A percentile compares a stretch with the other conserved stretches of the same genome.
phyloP scores from a whole-genome alignment of 148 eudicot species.

The Fagopyrum tataricum region DNA sequence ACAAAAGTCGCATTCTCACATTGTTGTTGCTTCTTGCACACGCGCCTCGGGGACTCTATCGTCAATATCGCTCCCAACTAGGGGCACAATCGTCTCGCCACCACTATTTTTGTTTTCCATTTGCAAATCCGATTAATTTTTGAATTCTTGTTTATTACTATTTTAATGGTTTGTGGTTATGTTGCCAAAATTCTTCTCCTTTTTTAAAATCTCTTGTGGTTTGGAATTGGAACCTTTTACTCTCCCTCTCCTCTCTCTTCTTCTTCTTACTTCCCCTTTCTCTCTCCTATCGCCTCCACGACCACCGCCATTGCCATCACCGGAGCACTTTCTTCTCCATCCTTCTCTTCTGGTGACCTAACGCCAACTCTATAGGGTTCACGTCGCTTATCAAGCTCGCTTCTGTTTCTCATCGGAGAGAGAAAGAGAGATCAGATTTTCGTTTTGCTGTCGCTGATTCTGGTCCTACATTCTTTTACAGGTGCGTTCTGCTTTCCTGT shows the following conservation, averaged over 20 bases:
- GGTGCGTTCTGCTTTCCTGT: background rate
- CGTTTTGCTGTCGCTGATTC: background rate
- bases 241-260: background rate
- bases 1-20: background rate
- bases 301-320: background rate
- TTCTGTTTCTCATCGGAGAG: background rate
- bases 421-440: background rate
- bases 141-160: background rate
- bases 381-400: background rate
- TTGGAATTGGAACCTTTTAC: background rate
- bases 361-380: background rate
- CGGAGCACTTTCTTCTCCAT: background rate
- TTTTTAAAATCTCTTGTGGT: background rate
- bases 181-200: background rate
- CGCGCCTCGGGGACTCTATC: background rate
- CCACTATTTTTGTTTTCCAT: background rate
- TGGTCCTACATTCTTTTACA: background rate
- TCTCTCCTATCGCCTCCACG: background rate
- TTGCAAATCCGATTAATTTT: background rate
- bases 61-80: background rate
- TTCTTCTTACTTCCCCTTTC: background rate
- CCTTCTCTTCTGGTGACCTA: background rate
- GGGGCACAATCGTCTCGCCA: background rate
- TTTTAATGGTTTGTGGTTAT: background rate
- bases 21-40: background rate